Evolutionary conservation across 805 yeast genomes (phyloP).

Genomic region (Wickerhamiella dianesei): DNA sequence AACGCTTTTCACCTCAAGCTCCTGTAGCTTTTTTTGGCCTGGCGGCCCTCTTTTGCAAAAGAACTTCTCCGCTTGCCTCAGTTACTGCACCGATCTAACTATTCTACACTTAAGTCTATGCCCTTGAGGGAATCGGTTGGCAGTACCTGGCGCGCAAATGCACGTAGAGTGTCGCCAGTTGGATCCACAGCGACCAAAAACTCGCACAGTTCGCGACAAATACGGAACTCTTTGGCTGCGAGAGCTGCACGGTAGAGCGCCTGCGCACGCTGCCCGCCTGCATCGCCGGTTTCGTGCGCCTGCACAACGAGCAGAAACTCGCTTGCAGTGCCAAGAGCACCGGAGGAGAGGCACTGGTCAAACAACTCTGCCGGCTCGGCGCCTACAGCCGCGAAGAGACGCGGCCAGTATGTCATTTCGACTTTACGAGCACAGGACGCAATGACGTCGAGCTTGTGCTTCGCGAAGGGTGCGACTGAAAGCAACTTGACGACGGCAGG

Average conservation of each 20-base stretch:
- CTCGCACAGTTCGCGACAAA: slow-evolving; percentile 28
- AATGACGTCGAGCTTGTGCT: slow-evolving; percentile 25
- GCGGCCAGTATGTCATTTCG: slow-evolving; percentile 42
- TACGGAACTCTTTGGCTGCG: slow-evolving; percentile 23
- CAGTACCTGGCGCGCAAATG: slow-evolving; percentile 5
- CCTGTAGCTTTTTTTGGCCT: too few relatives aligned
- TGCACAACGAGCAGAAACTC: slow-evolving; percentile 31
- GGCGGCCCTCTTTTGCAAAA: too few relatives aligned
- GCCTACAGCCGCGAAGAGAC: slow-evolving; percentile 27
- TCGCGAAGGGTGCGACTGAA: slow-evolving; percentile 20
- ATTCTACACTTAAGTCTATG: neutral
- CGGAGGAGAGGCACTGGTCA: slow-evolving; percentile 24
- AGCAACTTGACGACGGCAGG: neutral
- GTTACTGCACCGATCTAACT: too few relatives aligned
- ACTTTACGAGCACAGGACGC: slow-evolving; percentile 44
- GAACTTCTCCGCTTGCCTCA: too few relatives aligned
- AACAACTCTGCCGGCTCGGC: slow-evolving; percentile 23
- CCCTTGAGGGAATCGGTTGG: neutral
- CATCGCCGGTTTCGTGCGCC: slow-evolving; percentile 17
- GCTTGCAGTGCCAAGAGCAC: slow-evolving; percentile 29
- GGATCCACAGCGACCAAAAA: slow-evolving; percentile 29
- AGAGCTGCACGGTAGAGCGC: slow-evolving; percentile 25
- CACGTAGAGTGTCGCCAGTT: slow-evolving; percentile 17
- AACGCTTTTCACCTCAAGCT: too few relatives aligned
- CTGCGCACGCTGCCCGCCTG: slow-evolving; percentile 16